Base-by-base conservation (phyloP, 176 grass and related monocot species). In the Chrysopogon serrulatus region DNA sequence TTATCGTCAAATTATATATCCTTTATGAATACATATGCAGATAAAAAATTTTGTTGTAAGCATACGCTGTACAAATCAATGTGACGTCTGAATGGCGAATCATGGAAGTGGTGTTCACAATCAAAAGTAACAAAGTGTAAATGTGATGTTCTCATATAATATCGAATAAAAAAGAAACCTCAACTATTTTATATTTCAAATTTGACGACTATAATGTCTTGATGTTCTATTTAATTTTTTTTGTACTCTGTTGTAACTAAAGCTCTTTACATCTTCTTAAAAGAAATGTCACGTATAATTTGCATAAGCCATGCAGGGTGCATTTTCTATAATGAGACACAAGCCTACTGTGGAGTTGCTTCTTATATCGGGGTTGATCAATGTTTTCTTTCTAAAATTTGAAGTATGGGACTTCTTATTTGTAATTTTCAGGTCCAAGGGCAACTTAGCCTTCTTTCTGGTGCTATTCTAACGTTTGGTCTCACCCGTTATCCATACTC, bases 401-500 rank as follows among this genome's bases (percentile, higher is more conserved):
- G 63, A 71, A 71, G 53, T 43, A 61, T 30, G 67, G 60, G 53
- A 64, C 81, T n/a, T 16, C 40, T 37, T 84, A 56, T 84, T 85
- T 91, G 12, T 63, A 80, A 76, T 86, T 87, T 87, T 90, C 83
- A 99, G 97, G 97, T 99, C 30, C 91, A 99, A 94, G 97, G 97
- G 36, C 90, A 92, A 81, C 91, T 99, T 85, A 96, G 93, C 79
- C 86, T 99, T 79, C 85, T 94, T 41, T 87, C 86, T 73, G 93
- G 97, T 75, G 93, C 85, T 62, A 44, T 94, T 86, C 77, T 99
- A 80, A 89, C 90, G 59, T 99, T 99, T 91, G 97, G 97, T 82
- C 90, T 99, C 37, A 92, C 86, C 61, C 88, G 49, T 79, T 99
- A 99, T 85, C 97, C 97, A 54, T 99, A 96, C 81, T 99, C 97